Base-by-base conservation (phyloP, 2,329 filamentous ascomycete genomes). In the Botrytis elliptica region DNA sequence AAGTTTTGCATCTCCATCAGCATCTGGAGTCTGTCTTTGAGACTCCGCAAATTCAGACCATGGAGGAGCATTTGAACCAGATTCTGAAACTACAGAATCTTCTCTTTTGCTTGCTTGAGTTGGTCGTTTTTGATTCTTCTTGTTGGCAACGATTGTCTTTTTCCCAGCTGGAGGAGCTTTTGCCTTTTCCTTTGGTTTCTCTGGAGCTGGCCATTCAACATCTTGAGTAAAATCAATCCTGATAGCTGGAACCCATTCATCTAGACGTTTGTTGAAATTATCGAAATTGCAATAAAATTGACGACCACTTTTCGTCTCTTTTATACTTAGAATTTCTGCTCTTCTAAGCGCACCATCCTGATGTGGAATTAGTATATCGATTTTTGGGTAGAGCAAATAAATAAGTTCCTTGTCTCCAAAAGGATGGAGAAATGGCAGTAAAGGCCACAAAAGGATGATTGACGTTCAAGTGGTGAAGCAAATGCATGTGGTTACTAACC, bases 301-400 rank as follows among this genome's bases (percentile, higher is more conserved):
- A 57, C 93, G 92, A 25, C 92, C 91, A 79, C 93, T 95, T 83
- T 97, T 97, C 36, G 93, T 92, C 74, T 95, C 93, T 80, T 93
- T 92, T 78, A 98, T 97, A 74, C 94, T 96, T n/a, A 99, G 85
- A 76, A 99, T 97, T 83, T 99, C 96, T 79, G 96, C 96, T 84
- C 96, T 94, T 79, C 96, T 91, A 75, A 92, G 88, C 80, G 95
- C 91, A 75, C 94, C 94, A 82, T 97, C 94, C 86, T 93, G 75
- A 22, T 70, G 60, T 20, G 52, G 14, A 74, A 44, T 78, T 75
- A 77, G 69, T 67, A 75, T 72, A 77, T 76, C 78, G 74, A 65
- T 63, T 46, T 57, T 52, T n/a, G 25, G 25, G 38, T 38, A 55
- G 73, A 80, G 76, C 49, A 52, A 64, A 33, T 40, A 3, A 10